Conservation (phyloP, 2,329 filamentous ascomycete species). For the Apiospora phragmitis region DNA sequence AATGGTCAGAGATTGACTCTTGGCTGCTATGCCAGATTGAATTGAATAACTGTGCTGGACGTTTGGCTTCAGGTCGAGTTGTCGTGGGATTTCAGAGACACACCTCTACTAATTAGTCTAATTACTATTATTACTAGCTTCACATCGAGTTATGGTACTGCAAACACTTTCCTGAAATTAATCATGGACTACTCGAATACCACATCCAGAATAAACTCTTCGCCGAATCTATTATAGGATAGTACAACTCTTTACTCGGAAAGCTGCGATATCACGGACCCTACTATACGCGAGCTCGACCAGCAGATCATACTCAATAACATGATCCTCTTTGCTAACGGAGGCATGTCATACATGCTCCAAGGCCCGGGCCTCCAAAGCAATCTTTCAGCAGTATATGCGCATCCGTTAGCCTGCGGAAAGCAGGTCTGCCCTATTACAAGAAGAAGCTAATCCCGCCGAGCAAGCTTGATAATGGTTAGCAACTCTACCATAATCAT, state of each 20-base stretch:
- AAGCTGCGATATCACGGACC: neutral
- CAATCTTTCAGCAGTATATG: neutral
- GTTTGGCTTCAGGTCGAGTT: too few relatives aligned
- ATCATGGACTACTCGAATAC: neutral
- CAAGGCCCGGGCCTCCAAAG: neutral
- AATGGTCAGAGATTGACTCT: too few relatives aligned
- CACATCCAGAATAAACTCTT: neutral
- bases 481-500: neutral
- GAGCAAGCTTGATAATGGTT: neutral
- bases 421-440: neutral
- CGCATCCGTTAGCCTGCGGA: neutral
- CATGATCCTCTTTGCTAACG: neutral
- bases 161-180: too few relatives aligned
- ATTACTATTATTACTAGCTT: too few relatives aligned
- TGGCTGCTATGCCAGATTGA: too few relatives aligned
- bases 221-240: neutral
- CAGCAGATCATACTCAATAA: slow-evolving; percentile 1
- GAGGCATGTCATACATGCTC: neutral
- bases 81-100: too few relatives aligned
- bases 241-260: neutral
- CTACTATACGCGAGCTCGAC: neutral
- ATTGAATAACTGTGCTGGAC: too few relatives aligned
- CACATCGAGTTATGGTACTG: too few relatives aligned
- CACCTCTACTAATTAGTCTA: too few relatives aligned
- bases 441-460: neutral